Evolutionary conservation across 2,329 filamentous ascomycete species (phyloP).

Genomic region (Aspergillus sergii): DNA sequence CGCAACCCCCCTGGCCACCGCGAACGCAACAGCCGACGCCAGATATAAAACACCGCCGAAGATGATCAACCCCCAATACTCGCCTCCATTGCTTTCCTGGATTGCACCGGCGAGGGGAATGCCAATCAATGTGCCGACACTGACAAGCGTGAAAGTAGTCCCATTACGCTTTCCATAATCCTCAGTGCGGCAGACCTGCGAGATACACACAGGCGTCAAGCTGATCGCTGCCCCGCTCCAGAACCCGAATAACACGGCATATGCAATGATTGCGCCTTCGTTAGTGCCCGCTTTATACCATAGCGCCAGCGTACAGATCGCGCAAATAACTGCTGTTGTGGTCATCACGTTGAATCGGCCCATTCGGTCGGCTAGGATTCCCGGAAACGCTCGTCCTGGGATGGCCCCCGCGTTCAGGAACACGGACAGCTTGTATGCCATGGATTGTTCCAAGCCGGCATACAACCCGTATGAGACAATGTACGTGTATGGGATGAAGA

Average conservation of each 20-base stretch:
- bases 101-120: constrained; percentile 30
- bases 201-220: constrained; percentile 34
- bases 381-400: constrained; percentile 36
- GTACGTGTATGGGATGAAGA: constrained; percentile 41
- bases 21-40: constrained; percentile 25
- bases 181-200: constrained; percentile 31
- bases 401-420: constrained; percentile 38
- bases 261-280: constrained; percentile 24
- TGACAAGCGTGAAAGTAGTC: constrained; percentile 26
- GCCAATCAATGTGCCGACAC: constrained; percentile 25
- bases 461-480: constrained; percentile 35
- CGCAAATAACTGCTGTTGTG: constrained; percentile 21
- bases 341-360: constrained; percentile 40
- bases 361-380: constrained; percentile 34
- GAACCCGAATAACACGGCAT: constrained; percentile 24
- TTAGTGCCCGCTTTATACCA: constrained; percentile 21
- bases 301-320: constrained; percentile 23
- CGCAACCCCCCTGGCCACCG: constrained; percentile 25
- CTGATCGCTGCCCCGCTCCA: constrained; percentile 30
- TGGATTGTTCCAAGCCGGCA: constrained; percentile 24
- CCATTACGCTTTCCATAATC: constrained; percentile 30
- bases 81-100: constrained; percentile 8
- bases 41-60: constrained; percentile 31
- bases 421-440: constrained; percentile 35
- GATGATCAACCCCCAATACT: constrained; percentile 21